These are phyloP conservation scores for Poa annua DNA, from an alignment of 176 grass and related monocot genomes.

Conservation along the genomic window DNA sequence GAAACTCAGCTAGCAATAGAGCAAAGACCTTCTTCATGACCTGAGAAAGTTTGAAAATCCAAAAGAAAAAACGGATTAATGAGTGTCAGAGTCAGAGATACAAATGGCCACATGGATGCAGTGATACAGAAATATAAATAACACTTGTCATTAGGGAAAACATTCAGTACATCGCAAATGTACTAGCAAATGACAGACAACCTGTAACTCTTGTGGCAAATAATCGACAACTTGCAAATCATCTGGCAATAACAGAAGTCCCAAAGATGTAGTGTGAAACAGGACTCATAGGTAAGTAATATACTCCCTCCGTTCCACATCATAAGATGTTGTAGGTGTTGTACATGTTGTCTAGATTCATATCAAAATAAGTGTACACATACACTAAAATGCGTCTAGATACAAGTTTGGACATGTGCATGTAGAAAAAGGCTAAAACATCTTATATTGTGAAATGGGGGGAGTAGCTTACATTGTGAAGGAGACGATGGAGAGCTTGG, in stretches of 20 bases:
- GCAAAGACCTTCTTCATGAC: conserved; percentile 98
- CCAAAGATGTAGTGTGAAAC: conserved; percentile 6
- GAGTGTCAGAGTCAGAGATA: conserved; percentile 28
- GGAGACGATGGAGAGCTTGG: conserved; percentile 89
- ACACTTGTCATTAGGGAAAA: neutral
- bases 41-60: conserved; percentile 51
- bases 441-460: no score
- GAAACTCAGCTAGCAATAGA: conserved; percentile 74
- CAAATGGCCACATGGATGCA: conserved; percentile 24
- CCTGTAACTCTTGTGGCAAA: conserved; percentile 3
- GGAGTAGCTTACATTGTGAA: conserved; percentile 77
- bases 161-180: neutral
- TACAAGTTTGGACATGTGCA: no score
- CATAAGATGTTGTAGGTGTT: no score
- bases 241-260: conserved; percentile 30
- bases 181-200: conserved; percentile 27
- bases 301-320: neutral
- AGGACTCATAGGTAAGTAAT: neutral
- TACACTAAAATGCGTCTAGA: no score
- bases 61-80: conserved; percentile 32
- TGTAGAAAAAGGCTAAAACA: no score
- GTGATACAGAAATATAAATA: neutral
- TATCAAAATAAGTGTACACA: no score
- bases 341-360: no score
- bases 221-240: conserved; percentile 16